Percentiles rank a stretch among this genome's conserved stretches.
phyloP scores from a whole-genome alignment of 1,284 basidiomycete genomes.

The Somion occarium region DNA sequence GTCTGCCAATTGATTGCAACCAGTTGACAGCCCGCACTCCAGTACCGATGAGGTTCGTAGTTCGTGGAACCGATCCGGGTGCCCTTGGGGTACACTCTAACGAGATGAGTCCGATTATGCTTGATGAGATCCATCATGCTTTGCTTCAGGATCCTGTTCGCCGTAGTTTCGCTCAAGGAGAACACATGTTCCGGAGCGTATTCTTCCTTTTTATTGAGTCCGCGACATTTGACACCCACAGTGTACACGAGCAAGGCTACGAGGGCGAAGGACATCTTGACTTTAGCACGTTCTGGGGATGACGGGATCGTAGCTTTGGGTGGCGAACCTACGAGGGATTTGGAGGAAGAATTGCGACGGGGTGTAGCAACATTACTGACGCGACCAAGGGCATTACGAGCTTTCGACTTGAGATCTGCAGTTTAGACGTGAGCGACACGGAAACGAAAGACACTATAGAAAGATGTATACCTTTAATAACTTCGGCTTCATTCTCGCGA shows the following conservation, averaged over 20 bases:
- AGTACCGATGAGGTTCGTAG: constrained; percentile 86
- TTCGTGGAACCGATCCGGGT: constrained; percentile 82
- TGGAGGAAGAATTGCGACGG: constrained; percentile 8
- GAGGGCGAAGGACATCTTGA: constrained; percentile 72
- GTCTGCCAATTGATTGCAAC: constrained; percentile 99
- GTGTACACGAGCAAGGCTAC: constrained; percentile 88
- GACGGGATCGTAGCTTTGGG: constrained; percentile 1
- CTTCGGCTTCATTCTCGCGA: constrained; percentile 24
- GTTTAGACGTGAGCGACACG: not conserved
- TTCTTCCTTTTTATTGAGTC: constrained; percentile 84
- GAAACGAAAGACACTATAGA: not conserved
- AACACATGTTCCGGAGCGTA: constrained; percentile 92
- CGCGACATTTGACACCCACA: constrained; percentile 91
- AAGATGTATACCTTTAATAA: constrained; percentile 23
- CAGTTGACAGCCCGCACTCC: constrained; percentile 90
- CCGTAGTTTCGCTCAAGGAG: constrained; percentile 87
- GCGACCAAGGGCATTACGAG: constrained; percentile 33
- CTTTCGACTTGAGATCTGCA: constrained; percentile 31
- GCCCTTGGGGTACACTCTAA: constrained; percentile 89
- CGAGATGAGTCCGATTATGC: constrained; percentile 84
- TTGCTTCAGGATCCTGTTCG: constrained; percentile 60
- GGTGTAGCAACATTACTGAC: constrained; percentile 26
- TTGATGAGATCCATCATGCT: constrained; percentile 76
- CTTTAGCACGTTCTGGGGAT: constrained; percentile 31
- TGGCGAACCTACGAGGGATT: constrained; percentile 8